phyloP scores from a whole-genome alignment of 2,329 filamentous ascomycete genomes.

The Apiospora koreana region DNA sequence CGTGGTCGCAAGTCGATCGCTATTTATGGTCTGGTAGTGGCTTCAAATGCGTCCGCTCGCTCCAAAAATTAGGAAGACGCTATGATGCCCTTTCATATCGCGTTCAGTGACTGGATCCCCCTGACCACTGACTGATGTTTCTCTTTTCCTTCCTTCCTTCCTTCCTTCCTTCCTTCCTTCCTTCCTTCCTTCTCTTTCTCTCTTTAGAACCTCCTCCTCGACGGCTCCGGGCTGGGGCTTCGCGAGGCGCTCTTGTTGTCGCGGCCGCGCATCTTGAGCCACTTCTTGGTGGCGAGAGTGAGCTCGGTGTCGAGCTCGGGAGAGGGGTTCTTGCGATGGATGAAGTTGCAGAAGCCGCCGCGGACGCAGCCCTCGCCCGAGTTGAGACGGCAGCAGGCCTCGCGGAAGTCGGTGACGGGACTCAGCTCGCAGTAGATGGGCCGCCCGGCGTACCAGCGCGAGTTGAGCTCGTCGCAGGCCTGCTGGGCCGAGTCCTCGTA shows the following conservation, averaged over 20 bases:
- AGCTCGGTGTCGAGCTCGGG: slow-evolving; percentile 88
- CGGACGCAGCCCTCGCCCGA: slow-evolving; percentile 93
- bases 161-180: neutral
- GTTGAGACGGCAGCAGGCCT: slow-evolving; percentile 95
- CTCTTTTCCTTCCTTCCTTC: neutral
- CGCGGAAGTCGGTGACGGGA: slow-evolving; percentile 96
- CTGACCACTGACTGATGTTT: neutral
- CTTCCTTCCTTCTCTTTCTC: neutral
- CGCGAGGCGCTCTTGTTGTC: slow-evolving; percentile 81
- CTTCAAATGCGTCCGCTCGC: neutral
- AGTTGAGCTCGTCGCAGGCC: slow-evolving; percentile 92
- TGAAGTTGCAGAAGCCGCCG: slow-evolving; percentile 99
- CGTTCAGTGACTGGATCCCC: neutral
- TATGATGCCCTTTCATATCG: neutral
- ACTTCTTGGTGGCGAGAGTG: slow-evolving; percentile 91
- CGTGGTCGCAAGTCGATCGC: neutral
- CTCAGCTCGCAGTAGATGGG: slow-evolving; percentile 98
- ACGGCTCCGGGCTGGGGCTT: slow-evolving; percentile 85
- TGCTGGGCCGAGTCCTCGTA: slow-evolving; percentile 96
- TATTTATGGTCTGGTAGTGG: neutral
- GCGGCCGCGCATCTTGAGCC: slow-evolving; percentile 80
- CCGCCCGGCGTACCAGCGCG: slow-evolving; percentile 92
- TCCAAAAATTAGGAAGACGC: neutral
- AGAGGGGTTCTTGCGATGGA: slow-evolving; percentile 93
- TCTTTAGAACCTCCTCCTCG: slow-evolving; percentile 66